Evolutionary conservation across 1,139 yeast genomes (phyloP), one percentile per base, ranked within the genome.

Genomic region (Nematodospora anomalae): DNA sequence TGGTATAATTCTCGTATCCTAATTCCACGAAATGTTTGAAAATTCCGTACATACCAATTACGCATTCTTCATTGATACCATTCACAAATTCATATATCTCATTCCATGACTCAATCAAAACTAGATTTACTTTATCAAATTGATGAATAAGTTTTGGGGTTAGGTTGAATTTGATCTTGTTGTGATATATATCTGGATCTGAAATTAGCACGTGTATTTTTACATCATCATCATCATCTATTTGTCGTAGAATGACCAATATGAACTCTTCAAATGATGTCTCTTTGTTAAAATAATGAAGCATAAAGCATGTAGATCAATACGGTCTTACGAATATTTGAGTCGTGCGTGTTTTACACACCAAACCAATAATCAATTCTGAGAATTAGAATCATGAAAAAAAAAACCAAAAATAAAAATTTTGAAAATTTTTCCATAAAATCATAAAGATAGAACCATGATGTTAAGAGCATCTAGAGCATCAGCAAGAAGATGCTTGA

Each of bases 91-190:
- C 38, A 21, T 30, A 28, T 6, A 44, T 9, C 14, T 44, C 47
- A 11, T 27, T 11, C 46, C 47, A 44, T 21, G 37, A 26, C 23
- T 42, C 47, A 13, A 44, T 33, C 20, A 41, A 16, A 8, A 44
- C 22, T 11, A 44, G 18, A 15, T 34, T 12, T 21, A 36, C 26
- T 4, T 37, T 35, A 11, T 22, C 21, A 5, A 40, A 16, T 14
- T 24, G 16, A 21, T 32, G 15, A 3, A 44, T 37, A 5, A n/a
- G 12, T 16, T 24, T 30, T 2, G 38, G 33, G 6, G 41, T 15
- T 11, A 30, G 26, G 4, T 34, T 30, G 6, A 21, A 3, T 18
- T 13, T 13, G 9, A 28, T n/a, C 9, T 27, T 23, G 8, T 27
- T 15, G 11, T 36, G 12, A 25, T 36, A 43, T 11, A 41, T 20